Conservation (phyloP, 176 grass and related monocot genomes). For the Melocanna baccifera region DNA sequence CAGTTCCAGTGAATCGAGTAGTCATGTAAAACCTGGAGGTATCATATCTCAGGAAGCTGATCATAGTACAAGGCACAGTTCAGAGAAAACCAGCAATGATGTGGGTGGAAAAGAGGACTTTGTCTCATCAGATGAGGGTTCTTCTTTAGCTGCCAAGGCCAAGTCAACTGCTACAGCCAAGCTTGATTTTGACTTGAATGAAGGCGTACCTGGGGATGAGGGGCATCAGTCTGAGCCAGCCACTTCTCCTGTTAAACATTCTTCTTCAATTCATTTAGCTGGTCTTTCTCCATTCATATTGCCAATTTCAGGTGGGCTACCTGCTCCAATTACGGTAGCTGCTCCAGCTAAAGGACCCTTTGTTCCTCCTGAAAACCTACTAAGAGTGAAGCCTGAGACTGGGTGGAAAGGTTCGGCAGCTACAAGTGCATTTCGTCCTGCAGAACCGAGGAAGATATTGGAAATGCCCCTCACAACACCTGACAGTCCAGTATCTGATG, state of each 20-base stretch:
- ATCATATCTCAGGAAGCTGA: conserved; percentile 26
- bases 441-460: conserved; percentile 64
- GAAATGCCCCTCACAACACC: conserved; percentile 37
- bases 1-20: conserved; percentile 45
- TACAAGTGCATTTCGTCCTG: conserved; percentile 87
- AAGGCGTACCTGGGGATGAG: conserved; percentile 56
- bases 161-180: conserved; percentile 36
- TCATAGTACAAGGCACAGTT: conserved; percentile 25
- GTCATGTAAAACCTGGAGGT: conserved; percentile 13
- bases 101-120: conserved; percentile 31
- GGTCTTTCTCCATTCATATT: conserved; percentile 33
- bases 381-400: conserved; percentile 57
- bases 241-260: conserved; percentile 30
- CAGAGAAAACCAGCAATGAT: conserved; percentile 37
- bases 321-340: conserved; percentile 60
- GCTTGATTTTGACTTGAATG: conserved; percentile 77
- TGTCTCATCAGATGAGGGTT: conserved; percentile 41
- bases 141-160: conserved; percentile 27
- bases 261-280: conserved; percentile 34
- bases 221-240: conserved; percentile 45
- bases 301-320: conserved; percentile 35
- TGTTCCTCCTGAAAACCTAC: conserved; percentile 70
- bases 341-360: conserved; percentile 79
- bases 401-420: conserved; percentile 88
- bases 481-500: conserved; percentile 31